Evolutionary conservation across 1,284 basidiomycete species (phyloP).

Genomic region (Apiotrichum domesticum): DNA sequence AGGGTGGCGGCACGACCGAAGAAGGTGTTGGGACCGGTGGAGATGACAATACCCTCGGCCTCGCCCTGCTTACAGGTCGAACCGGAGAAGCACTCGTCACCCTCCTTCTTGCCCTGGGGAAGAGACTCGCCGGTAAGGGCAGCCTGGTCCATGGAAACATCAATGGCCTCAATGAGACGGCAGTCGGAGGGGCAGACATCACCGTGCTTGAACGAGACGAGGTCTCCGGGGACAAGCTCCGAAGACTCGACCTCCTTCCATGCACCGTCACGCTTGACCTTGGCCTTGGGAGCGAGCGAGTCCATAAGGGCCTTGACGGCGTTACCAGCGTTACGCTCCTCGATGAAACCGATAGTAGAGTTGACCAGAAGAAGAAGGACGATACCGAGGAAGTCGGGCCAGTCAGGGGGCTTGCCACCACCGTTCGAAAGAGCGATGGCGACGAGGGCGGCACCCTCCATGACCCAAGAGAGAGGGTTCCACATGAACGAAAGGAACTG

Average conservation of each 20-base stretch:
- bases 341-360: constrained; percentile 96
- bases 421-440: constrained; percentile 96
- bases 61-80: constrained; percentile 97
- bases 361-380: constrained; percentile 86
- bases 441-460: constrained; percentile 95
- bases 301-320: constrained; percentile 99
- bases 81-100: constrained; percentile 95
- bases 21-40: constrained; percentile 91
- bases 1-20: constrained; percentile 92
- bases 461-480: constrained; percentile 98
- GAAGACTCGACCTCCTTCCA: constrained; percentile 88
- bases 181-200: constrained; percentile 94
- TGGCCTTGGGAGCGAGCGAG: constrained; percentile 94
- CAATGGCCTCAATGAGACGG: constrained; percentile 88
- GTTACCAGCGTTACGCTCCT: constrained; percentile 94
- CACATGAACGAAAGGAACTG: constrained; percentile 97
- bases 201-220: constrained; percentile 95
- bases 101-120: constrained; percentile 80
- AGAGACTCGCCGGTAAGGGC: constrained; percentile 94
- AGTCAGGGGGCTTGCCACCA: constrained; percentile 74
- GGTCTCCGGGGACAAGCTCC: constrained; percentile 84
- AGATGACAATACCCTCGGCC: constrained; percentile 93
- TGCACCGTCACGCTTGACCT: constrained; percentile 71
- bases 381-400: constrained; percentile 98
- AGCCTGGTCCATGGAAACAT: constrained; percentile 94